Conservation (phyloP, 345 rosid species). For the Gossypium thurberi region DNA sequence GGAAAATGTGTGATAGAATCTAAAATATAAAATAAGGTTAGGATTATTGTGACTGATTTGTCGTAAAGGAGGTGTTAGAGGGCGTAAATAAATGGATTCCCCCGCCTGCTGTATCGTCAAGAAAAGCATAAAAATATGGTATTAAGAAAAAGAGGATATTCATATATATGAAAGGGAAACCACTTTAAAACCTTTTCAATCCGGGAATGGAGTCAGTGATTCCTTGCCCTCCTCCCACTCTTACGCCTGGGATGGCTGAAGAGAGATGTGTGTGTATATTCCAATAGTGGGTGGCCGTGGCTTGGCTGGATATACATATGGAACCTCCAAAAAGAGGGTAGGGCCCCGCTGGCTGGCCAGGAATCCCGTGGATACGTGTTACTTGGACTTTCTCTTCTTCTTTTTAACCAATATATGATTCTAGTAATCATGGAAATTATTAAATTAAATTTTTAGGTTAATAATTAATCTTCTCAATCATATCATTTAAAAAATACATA, state of each 20-base stretch:
- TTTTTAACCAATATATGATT: background rate
- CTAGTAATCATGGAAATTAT: too few relatives aligned
- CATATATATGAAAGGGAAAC: too few relatives aligned
- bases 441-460: too few relatives aligned
- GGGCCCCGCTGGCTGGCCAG: background rate
- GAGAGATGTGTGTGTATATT: background rate
- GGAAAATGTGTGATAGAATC: background rate
- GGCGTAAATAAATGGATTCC: too few relatives aligned
- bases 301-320: too few relatives aligned
- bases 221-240: background rate
- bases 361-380: constrained; percentile 7
- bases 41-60: background rate
- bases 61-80: too few relatives aligned
- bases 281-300: background rate
- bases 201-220: background rate
- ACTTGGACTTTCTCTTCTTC: background rate
- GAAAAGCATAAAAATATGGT: too few relatives aligned
- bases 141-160: too few relatives aligned
- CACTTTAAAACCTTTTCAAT: too few relatives aligned
- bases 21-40: background rate
- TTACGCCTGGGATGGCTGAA: background rate
- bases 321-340: background rate
- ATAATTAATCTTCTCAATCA: too few relatives aligned
- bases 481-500: too few relatives aligned
- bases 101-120: too few relatives aligned